phyloP scores from a whole-genome alignment of 106 monocot genomes.

The Dendrobium catenatum region DNA sequence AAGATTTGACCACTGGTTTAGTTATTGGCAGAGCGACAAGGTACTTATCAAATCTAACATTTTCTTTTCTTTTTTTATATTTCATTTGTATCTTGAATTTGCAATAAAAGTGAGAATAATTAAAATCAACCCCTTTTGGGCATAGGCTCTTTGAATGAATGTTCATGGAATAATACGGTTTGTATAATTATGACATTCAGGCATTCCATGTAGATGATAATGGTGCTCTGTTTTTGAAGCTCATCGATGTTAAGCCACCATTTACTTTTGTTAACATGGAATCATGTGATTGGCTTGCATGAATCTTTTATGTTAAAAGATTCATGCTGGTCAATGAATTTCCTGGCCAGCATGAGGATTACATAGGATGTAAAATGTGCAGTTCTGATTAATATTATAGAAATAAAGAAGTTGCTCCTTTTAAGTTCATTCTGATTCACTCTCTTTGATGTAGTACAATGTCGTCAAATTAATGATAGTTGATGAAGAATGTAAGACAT shows the following conservation, averaged over 20 bases:
- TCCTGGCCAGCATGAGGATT: background rate
- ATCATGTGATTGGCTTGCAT: background rate
- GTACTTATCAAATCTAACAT: conserved; percentile 18
- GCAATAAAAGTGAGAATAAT: background rate
- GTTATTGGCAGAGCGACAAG: conserved; percentile 98
- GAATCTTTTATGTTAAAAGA: background rate
- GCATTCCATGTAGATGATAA: background rate
- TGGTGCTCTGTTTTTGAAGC: background rate
- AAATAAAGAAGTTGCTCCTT: background rate
- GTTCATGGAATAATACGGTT: background rate
- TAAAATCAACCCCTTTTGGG: background rate
- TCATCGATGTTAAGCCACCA: background rate
- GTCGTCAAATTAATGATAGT: too few species aligned
- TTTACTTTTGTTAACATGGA: background rate
- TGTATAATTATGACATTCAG: background rate
- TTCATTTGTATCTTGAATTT: background rate
- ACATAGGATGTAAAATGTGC: background rate
- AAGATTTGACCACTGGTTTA: conserved; percentile 74
- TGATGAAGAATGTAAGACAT: too few species aligned
- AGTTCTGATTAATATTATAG: background rate
- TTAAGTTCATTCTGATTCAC: background rate
- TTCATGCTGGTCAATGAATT: background rate
- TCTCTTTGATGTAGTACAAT: background rate
- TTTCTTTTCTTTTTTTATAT: background rate
- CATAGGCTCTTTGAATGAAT: background rate